Conservation (phyloP, 306 rosid genomes). For the Pyrus pyrifolia region DNA sequence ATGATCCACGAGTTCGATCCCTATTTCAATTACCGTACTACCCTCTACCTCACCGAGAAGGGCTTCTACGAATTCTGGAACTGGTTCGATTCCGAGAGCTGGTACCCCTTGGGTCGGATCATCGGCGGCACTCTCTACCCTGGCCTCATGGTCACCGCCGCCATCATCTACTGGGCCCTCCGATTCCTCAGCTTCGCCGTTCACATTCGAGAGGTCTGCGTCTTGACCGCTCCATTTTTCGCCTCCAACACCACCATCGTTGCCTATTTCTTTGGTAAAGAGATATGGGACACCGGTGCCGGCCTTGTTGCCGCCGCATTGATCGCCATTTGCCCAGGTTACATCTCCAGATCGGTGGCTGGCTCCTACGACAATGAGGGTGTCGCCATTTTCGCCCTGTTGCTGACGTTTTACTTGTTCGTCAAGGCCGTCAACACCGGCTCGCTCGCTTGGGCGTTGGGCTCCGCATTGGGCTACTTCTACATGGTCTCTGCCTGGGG, state of each 20-base stretch:
- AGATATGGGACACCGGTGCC: slow-evolving; percentile 93
- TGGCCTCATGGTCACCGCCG: slow-evolving; percentile 95
- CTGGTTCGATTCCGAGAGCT: slow-evolving; percentile 96
- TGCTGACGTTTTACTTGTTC: slow-evolving; percentile 76
- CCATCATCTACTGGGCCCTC: slow-evolving; percentile 57
- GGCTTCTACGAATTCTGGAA: slow-evolving; percentile 98
- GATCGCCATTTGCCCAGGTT: slow-evolving; percentile 95
- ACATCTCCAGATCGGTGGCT: slow-evolving; percentile 91
- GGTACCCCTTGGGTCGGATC: slow-evolving; percentile 96
- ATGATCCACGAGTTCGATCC: slow-evolving; percentile 99
- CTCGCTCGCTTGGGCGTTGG: slow-evolving; percentile 85
- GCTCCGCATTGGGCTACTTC: slow-evolving; percentile 88
- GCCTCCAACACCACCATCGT: slow-evolving; percentile 94
- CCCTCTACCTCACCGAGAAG: slow-evolving; percentile 61
- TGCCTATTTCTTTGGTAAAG: slow-evolving; percentile 87
- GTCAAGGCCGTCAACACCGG: slow-evolving; percentile 96
- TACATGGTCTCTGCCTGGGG: slow-evolving; percentile 99
- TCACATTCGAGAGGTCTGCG: slow-evolving; percentile 97
- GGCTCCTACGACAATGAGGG: slow-evolving; percentile 98
- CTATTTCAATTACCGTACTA: slow-evolving; percentile 93
- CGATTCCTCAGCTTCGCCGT: slow-evolving; percentile 64
- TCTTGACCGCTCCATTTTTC: slow-evolving; percentile 85
- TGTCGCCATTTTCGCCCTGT: slow-evolving; percentile 81
- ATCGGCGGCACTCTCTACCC: slow-evolving; percentile 95
- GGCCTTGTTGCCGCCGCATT: slow-evolving; percentile 88